Evolutionary conservation across 2,329 filamentous ascomycete species (phyloP), one percentile per base, ranked within the genome.

Genomic region (Aureobasidium musti): DNA sequence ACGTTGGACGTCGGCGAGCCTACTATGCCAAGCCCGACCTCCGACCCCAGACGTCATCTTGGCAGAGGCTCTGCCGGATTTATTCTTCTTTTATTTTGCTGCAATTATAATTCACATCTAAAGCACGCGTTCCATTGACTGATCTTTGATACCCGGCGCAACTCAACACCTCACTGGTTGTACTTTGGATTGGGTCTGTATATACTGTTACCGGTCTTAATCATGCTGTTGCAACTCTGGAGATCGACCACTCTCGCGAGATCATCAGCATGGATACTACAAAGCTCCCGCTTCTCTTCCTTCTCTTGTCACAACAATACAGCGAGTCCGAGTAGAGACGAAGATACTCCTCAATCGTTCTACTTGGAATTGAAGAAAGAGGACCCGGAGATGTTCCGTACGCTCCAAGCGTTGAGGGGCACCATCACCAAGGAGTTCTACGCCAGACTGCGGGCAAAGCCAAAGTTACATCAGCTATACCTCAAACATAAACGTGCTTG

Each of bases 21-120:
- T 14, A 39, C 30, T 3, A 10, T 53, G 60, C 60, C 60, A 63
- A 63, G 60, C 47, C 60, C 60, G 41, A 47, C 21, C 41, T 23
- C 17, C 37, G 19, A 60, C 54, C 52, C 23, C 35, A 28, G 21
- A 63, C 59, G 59, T 63, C 59, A 63, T 63, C 59, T 63, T 63
- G 59, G 59, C 59, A 37, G 7, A 11, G 7, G n/a, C n/a, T 10
- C n/a, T 33, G 35, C 35, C 17, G 35, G 13, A 33, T 33, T 52
- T 52, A n/a, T 52, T 52, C 26, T 52, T 17, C 35, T 52, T 52
- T 52, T 52, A 10, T 52, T 19, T 52, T 37, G 19, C 5, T 23
- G 33, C 7, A 26, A 54, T 17, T 54, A 39, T 33, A 39, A 11
- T 47, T 47, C 10, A 26, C 4, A 10, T 14, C 3, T 11, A 26